These are phyloP conservation scores for Afroboletus lepidellus DNA, from an alignment of 1,284 basidiomycete species.

Conservation along the genomic window DNA sequence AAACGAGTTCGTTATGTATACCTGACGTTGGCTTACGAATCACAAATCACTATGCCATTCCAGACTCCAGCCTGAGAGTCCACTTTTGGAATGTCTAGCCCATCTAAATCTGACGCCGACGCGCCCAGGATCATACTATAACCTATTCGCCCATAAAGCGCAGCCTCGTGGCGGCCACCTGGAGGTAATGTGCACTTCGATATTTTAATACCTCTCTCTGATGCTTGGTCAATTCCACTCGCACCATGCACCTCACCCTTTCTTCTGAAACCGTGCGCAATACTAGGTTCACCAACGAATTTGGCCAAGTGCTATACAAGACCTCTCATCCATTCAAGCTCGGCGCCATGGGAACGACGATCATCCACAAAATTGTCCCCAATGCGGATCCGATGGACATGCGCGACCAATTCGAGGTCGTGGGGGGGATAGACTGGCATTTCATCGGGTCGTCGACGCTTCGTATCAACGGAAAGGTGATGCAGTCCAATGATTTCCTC, in stretches of 20 bases:
- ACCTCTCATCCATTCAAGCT: background rate
- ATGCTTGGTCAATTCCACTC: too few relatives aligned
- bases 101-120: too few relatives aligned
- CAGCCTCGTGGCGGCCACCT: too few relatives aligned
- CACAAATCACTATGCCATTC: too few relatives aligned
- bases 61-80: too few relatives aligned
- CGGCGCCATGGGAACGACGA: constrained; percentile 7
- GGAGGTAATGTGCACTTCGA: too few relatives aligned
- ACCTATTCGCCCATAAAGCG: too few relatives aligned
- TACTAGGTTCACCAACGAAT: constrained; percentile 9
- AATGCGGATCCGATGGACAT: constrained; percentile 9
- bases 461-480: constrained; percentile 5
- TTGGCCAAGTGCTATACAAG: constrained; percentile 12
- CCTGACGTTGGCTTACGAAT: too few relatives aligned
- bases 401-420: constrained; percentile 11
- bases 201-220: too few relatives aligned
- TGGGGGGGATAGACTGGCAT: constrained; percentile 16
- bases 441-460: constrained; percentile 2
- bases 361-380: constrained; percentile 13
- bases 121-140: too few relatives aligned
- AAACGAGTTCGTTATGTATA: too few relatives aligned
- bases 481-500: constrained; percentile 10
- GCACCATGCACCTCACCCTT: constrained; percentile 1
- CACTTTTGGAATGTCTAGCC: too few relatives aligned
- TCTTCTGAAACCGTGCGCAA: constrained; percentile 9